Evolutionary conservation across 2,329 filamentous ascomycete species (phyloP).

Genomic region (Cercospora citrullina): DNA sequence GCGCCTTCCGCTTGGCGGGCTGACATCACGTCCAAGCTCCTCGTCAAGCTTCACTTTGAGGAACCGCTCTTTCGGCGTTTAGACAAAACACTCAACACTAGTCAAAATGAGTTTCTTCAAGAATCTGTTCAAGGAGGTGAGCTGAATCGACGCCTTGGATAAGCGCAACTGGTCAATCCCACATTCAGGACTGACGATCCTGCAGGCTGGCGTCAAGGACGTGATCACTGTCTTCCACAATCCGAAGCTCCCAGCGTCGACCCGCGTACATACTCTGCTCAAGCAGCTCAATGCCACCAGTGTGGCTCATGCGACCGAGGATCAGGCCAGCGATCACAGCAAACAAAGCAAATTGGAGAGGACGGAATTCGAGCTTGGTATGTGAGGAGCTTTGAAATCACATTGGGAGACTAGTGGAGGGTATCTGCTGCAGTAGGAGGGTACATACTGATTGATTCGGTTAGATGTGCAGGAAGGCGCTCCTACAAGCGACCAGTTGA

Average conservation of each 20-base stretch:
- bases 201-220: constrained; percentile 58
- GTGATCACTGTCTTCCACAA: constrained; percentile 96
- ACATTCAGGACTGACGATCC: constrained; percentile 8
- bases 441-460: constrained; percentile 10
- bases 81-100: not conserved
- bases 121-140: constrained; percentile 51
- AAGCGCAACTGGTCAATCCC: not conserved
- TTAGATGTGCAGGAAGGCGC: constrained; percentile 72
- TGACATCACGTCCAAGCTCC: constrained; percentile 8
- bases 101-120: constrained; percentile 46
- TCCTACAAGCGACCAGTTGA: constrained; percentile 80
- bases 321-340: constrained; percentile 69
- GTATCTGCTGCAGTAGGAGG: not conserved
- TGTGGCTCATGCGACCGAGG: constrained; percentile 65
- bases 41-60: not conserved
- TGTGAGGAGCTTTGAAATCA: constrained; percentile 16
- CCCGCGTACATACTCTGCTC: constrained; percentile 71
- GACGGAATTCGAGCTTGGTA: constrained; percentile 73
- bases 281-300: constrained; percentile 77
- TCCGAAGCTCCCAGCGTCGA: constrained; percentile 69
- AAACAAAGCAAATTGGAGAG: constrained; percentile 60
- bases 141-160: not conserved
- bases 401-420: not conserved
- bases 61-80: not conserved
- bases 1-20: not conserved